Evolutionary conservation across 1,284 basidiomycete genomes (phyloP).

Genomic region (Inonotus obliquus): DNA sequence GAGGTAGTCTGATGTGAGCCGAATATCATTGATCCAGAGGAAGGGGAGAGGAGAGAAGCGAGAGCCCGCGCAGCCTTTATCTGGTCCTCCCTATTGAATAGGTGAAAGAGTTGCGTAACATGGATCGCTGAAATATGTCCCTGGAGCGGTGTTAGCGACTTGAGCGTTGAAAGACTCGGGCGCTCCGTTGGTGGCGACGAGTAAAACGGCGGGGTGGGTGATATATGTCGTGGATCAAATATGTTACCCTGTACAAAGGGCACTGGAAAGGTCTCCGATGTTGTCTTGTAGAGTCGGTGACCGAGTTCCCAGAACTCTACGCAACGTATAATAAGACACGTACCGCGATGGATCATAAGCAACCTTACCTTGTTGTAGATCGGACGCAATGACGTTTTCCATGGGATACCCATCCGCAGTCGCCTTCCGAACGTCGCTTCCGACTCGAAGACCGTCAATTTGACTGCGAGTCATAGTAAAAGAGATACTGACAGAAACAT

Average conservation of each 20-base stretch:
- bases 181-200: conserved; percentile 23
- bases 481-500: conserved; percentile 26
- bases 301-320: conserved; percentile 25
- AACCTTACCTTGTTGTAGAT: conserved; percentile 19
- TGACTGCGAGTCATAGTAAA: not conserved
- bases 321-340: too few species aligned
- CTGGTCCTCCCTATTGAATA: conserved; percentile 43
- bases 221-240: conserved; percentile 29
- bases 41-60: conserved; percentile 35
- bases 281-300: conserved; percentile 23
- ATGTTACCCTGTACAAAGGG: conserved; percentile 24
- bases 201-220: conserved; percentile 27
- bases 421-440: conserved; percentile 24
- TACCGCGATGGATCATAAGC: not conserved
- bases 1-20: conserved; percentile 28
- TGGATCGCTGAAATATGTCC: conserved; percentile 44
- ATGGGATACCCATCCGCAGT: conserved; percentile 24
- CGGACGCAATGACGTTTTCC: conserved; percentile 23
- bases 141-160: conserved; percentile 37
- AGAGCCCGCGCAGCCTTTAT: conserved; percentile 35
- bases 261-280: conserved; percentile 21
- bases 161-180: conserved; percentile 32
- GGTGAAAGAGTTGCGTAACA: conserved; percentile 46
- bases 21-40: conserved; percentile 35
- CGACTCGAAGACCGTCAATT: conserved; percentile 16